A percentile compares a stretch with the other conserved stretches of the same genome.
Evolutionary conservation across 148 eudicot species (phyloP).

Genomic region (Drosera capensis): DNA sequence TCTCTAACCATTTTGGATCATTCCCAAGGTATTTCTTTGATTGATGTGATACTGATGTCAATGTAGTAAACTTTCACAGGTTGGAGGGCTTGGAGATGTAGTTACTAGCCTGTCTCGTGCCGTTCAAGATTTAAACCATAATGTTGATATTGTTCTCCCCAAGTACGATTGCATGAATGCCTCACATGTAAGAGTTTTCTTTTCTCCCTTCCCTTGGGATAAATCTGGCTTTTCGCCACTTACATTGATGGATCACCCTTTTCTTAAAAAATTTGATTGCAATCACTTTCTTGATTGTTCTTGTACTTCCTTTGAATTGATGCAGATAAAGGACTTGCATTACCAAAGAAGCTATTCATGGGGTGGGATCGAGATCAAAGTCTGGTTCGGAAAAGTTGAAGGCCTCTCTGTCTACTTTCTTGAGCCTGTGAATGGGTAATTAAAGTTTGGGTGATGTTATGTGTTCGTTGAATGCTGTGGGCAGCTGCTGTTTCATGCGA

Average conservation of each 20-base stretch:
- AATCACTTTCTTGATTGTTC: not conserved
- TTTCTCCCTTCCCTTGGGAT: too few species aligned
- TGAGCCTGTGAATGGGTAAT: slow-evolving; percentile 94
- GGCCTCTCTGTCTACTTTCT: slow-evolving; percentile 83
- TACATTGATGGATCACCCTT: too few species aligned
- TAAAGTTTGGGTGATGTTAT: too few species aligned
- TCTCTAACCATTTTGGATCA: not conserved
- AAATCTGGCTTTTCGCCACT: too few species aligned
- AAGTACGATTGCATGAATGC: slow-evolving; percentile 85
- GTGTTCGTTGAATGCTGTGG: too few species aligned
- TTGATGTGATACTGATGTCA: not conserved
- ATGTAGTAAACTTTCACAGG: slow-evolving; percentile 34
- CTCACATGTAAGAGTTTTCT: slow-evolving; percentile 50
- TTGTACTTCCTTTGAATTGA: slow-evolving; percentile 5
- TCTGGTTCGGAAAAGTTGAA: slow-evolving; percentile 96
- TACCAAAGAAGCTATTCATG: slow-evolving; percentile 66
- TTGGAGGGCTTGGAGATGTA: slow-evolving; percentile 99
- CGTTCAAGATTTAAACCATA: slow-evolving; percentile 87
- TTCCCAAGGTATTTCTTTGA: not conserved
- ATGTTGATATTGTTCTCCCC: slow-evolving; percentile 73
- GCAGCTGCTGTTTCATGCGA: not conserved
- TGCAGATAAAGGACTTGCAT: slow-evolving; percentile 70
- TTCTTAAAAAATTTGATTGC: not conserved
- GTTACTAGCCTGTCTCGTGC: slow-evolving; percentile 98
- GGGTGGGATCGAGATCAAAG: slow-evolving; percentile 89